Base-by-base conservation (phyloP, 441 rosid species). In the Pelargonium myrrhifolium region DNA sequence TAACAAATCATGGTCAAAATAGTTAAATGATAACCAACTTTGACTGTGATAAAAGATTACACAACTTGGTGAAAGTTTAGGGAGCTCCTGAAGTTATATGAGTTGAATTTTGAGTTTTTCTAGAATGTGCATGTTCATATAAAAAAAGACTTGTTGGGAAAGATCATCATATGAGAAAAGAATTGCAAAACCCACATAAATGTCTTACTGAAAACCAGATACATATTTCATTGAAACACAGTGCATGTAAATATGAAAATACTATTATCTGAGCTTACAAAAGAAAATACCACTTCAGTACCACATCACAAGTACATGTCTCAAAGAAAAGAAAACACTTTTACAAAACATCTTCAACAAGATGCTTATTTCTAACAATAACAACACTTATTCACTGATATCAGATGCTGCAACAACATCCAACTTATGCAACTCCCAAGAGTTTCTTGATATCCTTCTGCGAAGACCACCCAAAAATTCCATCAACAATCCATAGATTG, bases 391-490 rank as follows among this genome's bases (percentile, higher is more conserved):
- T 62, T 42, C 11, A 45, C 47, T 26, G 21, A 10, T 1, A 43
- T 59, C 35, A 49, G 51, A 72, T 60, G 17, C 18, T 15, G 58
- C 26, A 17, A 42, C 64, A 47, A 61, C 66, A 43, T n/a, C 49
- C n/a, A 43, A 66, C 6, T 78, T 74, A 85, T n/a, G 74, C 76
- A 21, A 78, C 67, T 74, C 86, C 95, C 78, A 90, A 18, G 67
- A 82, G 82, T 71, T 87, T 90, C 90, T 90, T 90, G 70, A 90
- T 53, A 74, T 87, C 86, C 72, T 90, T 90, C 95, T 90, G 93
- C 78, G 65, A 39, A 71, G 45, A 24, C 5, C 14, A 14, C 6
- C 37, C 49, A 43, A 43, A 43, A 43, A 10, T n/a, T 43, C 49
- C 4, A 31, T 31, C 37, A 31, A 31, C 37, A 31, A 31, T 31